Evolutionary conservation across 2,329 filamentous ascomycete genomes (phyloP).

Genomic region (Stagonosporopsis rhizophila): DNA sequence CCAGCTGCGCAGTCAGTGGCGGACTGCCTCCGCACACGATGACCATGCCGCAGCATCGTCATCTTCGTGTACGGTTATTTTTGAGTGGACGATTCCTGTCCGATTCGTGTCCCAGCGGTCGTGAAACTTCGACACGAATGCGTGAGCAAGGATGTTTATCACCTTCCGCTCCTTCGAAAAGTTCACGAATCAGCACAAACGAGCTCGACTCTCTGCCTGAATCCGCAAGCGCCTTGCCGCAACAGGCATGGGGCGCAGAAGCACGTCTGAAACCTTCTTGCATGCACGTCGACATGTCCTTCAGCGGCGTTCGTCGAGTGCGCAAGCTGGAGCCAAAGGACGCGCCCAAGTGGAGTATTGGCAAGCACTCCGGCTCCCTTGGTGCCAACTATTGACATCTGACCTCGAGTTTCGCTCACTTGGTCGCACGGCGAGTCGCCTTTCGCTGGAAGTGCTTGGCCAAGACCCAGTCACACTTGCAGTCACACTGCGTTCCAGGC

Average conservation of each 20-base stretch:
- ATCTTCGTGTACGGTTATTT: slow-evolving; percentile 1
- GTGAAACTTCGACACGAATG: slow-evolving; percentile 32
- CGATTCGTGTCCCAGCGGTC: slow-evolving; percentile 17
- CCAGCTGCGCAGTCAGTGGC: neutral
- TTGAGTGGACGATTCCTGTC: neutral
- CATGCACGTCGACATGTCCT: slow-evolving; percentile 15
- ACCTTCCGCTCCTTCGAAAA: slow-evolving; percentile 28
- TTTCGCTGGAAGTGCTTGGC: slow-evolving; percentile 7
- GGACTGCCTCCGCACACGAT: neutral
- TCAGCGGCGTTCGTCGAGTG: slow-evolving; percentile 9
- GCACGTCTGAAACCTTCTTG: slow-evolving; percentile 14
- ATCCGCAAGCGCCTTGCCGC: slow-evolving; percentile 16
- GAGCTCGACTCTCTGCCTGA: slow-evolving; percentile 20
- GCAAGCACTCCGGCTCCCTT: slow-evolving; percentile 11
- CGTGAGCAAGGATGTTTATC: slow-evolving; percentile 31
- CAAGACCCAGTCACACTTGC: slow-evolving; percentile 23
- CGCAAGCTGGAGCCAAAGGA: slow-evolving; percentile 12
- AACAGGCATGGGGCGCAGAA: slow-evolving; percentile 17
- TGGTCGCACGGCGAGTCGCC: slow-evolving; percentile 23
- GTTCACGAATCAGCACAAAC: slow-evolving; percentile 34
- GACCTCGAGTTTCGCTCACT: slow-evolving; percentile 13
- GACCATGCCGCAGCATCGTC: neutral
- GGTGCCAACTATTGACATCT: slow-evolving; percentile 14
- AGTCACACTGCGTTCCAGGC: slow-evolving; percentile 23
- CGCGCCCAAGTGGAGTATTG: slow-evolving; percentile 13